Conservation (phyloP, 2,329 filamentous ascomycete species). For the Colletotrichum musae region DNA sequence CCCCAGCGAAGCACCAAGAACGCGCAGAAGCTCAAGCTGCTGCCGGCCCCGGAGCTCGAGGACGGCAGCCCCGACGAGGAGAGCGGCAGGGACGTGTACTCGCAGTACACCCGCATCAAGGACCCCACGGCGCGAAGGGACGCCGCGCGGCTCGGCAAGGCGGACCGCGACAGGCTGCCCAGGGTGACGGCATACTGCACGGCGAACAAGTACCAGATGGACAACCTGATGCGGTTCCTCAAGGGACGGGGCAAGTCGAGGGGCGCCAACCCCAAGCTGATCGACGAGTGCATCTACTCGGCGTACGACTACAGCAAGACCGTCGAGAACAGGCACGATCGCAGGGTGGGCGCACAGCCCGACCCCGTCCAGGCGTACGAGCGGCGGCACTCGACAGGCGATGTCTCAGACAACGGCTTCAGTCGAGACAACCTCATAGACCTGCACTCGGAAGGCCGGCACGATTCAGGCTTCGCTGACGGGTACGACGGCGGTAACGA, state of each 20-base stretch:
- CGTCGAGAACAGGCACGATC: constrained; percentile 53
- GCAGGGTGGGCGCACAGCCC: constrained; percentile 44
- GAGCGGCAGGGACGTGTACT: constrained; percentile 95
- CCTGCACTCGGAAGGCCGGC: constrained; percentile 61
- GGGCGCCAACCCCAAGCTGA: constrained; percentile 89
- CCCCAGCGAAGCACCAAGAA: constrained; percentile 96
- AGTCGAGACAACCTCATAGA: constrained; percentile 76
- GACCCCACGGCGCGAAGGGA: constrained; percentile 94
- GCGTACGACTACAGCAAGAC: constrained; percentile 84
- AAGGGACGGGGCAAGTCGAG: constrained; percentile 86
- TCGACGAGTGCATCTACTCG: constrained; percentile 98
- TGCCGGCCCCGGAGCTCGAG: constrained; percentile 89
- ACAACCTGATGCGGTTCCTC: constrained; percentile 89
- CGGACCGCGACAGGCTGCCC: constrained; percentile 88
- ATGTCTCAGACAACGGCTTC: constrained; percentile 70
- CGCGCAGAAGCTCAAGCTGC: constrained; percentile 96
- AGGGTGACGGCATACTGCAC: constrained; percentile 98
- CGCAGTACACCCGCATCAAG: constrained; percentile 97
- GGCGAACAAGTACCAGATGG: constrained; percentile 90
- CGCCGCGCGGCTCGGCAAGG: constrained; percentile 92
- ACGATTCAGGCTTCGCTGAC: constrained; percentile 50
- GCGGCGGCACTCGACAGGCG: constrained; percentile 82
- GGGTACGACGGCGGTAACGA: constrained; percentile 47
- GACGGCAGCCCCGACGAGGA: constrained; percentile 87
- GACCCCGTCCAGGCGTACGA: constrained; percentile 67